Base-by-base conservation (phyloP, 1,284 basidiomycete species). In the Ustilago nuda region DNA sequence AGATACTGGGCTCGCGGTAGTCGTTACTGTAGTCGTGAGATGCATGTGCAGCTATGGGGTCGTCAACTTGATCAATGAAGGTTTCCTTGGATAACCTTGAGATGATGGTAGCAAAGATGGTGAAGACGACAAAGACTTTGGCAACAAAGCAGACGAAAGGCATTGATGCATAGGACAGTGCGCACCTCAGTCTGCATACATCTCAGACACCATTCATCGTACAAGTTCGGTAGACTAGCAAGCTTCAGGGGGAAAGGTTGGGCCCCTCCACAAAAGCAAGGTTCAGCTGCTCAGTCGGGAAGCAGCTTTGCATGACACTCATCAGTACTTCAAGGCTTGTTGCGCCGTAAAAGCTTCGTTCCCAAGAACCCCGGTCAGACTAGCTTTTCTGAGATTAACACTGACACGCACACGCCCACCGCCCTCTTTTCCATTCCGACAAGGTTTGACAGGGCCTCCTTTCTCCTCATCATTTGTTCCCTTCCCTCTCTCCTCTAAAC, bases 51-150 rank as follows among this genome's bases (percentile, higher is more conserved):
- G 55, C 32, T 12, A 41, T 36, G 7, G 2, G 39, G 41, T 56
- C 36, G 55, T 39, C 15, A 17, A 27, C n/a, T 6, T 19, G 19
- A 15, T 32, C 8, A n/a, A 32, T 50, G 8, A 13, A 27, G 30
- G 27, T 8, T 11, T 50, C 17, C 19, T 15, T 45, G 41, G 39
- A 46, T 4, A 19, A 4, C 17, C 13, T 8, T 36, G 36, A 50
- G 43, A 57, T 57, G 45, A 48, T 57, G 56, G 56, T 57, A 48
- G 56, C 43, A 23, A n/a, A 43, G 43, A 35, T 17, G 27, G 23
- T 15, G 27, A 45, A 56, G 37, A 45, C 39, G 33, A n/a, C 33
- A 13, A 36, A 19, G 51, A 53, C n/a, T 11, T 11, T 39, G 2
- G 8, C 5, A 6, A 53, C 33, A 17, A 53, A 12, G 30, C 12